These are phyloP conservation scores for Hypholoma sublateritium DNA, from an alignment of 768 basidiomycete genomes.

Conservation along the genomic window DNA sequence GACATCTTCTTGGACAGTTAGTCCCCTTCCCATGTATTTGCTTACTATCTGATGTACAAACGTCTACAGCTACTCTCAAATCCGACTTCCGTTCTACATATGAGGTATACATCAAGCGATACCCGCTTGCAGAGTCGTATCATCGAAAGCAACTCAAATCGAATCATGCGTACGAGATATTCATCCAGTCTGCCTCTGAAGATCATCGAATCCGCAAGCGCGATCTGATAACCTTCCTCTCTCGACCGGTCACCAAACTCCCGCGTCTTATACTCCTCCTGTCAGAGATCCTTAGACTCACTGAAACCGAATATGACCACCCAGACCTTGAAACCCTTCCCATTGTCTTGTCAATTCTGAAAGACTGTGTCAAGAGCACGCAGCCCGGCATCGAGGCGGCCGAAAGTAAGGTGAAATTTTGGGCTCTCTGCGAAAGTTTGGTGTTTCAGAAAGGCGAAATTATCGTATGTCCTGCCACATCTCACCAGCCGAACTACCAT, in stretches of 20 bases:
- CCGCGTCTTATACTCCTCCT: slow-evolving; percentile 77
- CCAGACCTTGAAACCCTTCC: slow-evolving; percentile 79
- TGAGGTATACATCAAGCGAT: slow-evolving; percentile 84
- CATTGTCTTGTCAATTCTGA: slow-evolving; percentile 65
- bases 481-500: neutral
- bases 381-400: slow-evolving; percentile 92
- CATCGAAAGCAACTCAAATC: slow-evolving; percentile 75
- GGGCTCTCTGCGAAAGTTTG: slow-evolving; percentile 76
- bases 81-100: slow-evolving; percentile 63
- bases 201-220: slow-evolving; percentile 72
- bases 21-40: slow-evolving; percentile 20
- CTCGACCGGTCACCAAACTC: slow-evolving; percentile 85
- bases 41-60: neutral
- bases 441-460: slow-evolving; percentile 78
- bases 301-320: slow-evolving; percentile 65
- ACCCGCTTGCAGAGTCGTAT: slow-evolving; percentile 80
- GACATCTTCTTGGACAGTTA: slow-evolving; percentile 83
- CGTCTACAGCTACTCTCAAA: slow-evolving; percentile 38
- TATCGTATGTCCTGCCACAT: slow-evolving; percentile 48
- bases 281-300: slow-evolving; percentile 66
- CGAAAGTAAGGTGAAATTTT: slow-evolving; percentile 87
- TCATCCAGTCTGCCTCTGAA: slow-evolving; percentile 59
- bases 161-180: slow-evolving; percentile 66
- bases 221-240: slow-evolving; percentile 80
- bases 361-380: slow-evolving; percentile 76